Evolutionary conservation across 306 rosid species (phyloP).

Genomic region (Quercus berberidifolia): DNA sequence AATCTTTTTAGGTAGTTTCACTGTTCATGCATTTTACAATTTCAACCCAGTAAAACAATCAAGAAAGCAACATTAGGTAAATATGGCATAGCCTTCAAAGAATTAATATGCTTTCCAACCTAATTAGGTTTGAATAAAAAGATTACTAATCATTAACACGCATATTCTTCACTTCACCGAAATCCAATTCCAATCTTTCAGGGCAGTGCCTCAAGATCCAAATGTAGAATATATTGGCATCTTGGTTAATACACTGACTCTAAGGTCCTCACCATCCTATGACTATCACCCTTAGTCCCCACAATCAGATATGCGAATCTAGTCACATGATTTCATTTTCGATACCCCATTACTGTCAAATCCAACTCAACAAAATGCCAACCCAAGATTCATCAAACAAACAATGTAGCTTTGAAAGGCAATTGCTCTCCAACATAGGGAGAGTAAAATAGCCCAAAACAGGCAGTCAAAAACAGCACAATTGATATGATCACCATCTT

Average conservation of each 20-base stretch:
- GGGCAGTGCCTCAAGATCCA: slow-evolving; percentile 99
- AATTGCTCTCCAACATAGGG: slow-evolving; percentile 49
- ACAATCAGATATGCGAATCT: slow-evolving; percentile 91
- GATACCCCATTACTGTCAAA: slow-evolving; percentile 31
- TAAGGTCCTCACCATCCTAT: slow-evolving; percentile 88
- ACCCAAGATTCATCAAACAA: slow-evolving; percentile 40
- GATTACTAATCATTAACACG: slow-evolving; percentile 49
- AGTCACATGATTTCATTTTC: slow-evolving; percentile 39
- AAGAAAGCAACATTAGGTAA: background rate
- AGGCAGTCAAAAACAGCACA: slow-evolving; percentile 58
- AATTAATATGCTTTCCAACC: too few species aligned
- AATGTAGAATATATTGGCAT: slow-evolving; percentile 80
- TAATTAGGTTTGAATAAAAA: too few species aligned
- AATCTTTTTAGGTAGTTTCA: background rate
- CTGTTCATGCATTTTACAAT: slow-evolving; percentile 35
- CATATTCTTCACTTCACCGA: slow-evolving; percentile 76
- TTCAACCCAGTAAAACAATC: slow-evolving; percentile 64
- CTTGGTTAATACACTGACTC: slow-evolving; percentile 87
- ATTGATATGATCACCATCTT: slow-evolving; percentile 68
- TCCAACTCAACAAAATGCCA: slow-evolving; percentile 75
- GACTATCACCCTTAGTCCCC: slow-evolving; percentile 95
- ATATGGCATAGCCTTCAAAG: too few species aligned
- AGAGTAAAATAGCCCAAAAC: slow-evolving; percentile 47
- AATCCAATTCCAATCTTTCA: slow-evolving; percentile 77
- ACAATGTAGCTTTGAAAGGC: slow-evolving; percentile 50